phyloP scores from a whole-genome alignment of 768 basidiomycete species.

The Macrolepiota albuminosa region DNA sequence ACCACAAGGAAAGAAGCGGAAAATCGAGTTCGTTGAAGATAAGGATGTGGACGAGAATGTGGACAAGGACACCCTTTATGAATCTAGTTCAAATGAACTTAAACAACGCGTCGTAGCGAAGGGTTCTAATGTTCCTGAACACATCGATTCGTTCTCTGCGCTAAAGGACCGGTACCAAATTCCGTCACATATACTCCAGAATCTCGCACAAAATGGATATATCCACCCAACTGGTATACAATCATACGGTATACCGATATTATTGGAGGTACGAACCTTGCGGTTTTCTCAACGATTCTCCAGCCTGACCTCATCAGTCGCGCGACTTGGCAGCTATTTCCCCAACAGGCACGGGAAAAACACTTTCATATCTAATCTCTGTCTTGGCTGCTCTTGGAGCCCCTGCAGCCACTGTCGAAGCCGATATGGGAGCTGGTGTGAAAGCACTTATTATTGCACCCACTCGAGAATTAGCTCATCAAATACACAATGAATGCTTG shows the following conservation, averaged over 20 bases:
- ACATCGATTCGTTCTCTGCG: constrained; percentile 52
- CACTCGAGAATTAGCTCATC: constrained; percentile 92
- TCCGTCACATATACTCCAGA: constrained; percentile 56
- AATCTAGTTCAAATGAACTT: constrained; percentile 22
- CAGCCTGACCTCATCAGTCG: constrained; percentile 34
- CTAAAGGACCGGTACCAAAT: constrained; percentile 55
- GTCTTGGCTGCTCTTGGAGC: constrained; percentile 56
- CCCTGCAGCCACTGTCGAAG: constrained; percentile 47
- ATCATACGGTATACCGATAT: constrained; percentile 71
- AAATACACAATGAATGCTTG: constrained; percentile 88
- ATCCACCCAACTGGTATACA: constrained; percentile 77
- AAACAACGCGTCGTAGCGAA: constrained; percentile 71
- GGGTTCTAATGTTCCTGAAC: constrained; percentile 63
- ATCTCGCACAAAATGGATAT: constrained; percentile 59
- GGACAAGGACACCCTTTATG: constrained; percentile 14
- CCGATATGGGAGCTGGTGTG: constrained; percentile 49
- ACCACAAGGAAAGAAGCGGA: constrained; percentile 29
- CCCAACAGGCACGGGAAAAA: constrained; percentile 97
- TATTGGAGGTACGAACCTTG: constrained; percentile 57
- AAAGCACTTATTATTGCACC: constrained; percentile 84
- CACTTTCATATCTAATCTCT: constrained; percentile 86
- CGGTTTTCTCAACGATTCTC: background rate
- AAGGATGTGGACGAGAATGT: constrained; percentile 26
- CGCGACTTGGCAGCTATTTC: constrained; percentile 93
- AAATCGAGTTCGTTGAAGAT: constrained; percentile 17